Evolutionary conservation across 2,329 filamentous ascomycete genomes (phyloP).

Genomic region (Colletotrichum trifolii): DNA sequence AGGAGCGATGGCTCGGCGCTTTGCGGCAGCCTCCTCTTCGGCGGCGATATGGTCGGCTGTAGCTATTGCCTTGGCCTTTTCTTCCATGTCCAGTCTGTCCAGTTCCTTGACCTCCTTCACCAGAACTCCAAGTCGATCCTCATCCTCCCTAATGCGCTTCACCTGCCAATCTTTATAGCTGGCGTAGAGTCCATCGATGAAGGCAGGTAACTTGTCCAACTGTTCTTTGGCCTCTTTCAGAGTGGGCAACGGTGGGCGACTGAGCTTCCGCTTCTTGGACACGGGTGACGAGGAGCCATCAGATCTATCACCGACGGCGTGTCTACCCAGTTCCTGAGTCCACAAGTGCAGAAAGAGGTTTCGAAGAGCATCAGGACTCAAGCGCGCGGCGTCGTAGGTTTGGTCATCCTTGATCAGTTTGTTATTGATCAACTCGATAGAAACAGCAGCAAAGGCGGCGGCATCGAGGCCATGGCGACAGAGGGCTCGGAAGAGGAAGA

Average conservation of each 20-base stretch:
- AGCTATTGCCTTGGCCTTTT: constrained; percentile 26
- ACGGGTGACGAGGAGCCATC: constrained; percentile 57
- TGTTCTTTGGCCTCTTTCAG: constrained; percentile 75
- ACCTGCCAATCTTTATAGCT: constrained; percentile 78
- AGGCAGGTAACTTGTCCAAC: constrained; percentile 72
- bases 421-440: constrained; percentile 79
- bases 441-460: constrained; percentile 76
- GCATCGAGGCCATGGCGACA: constrained; percentile 73
- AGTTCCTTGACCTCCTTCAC: constrained; percentile 76
- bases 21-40: constrained; percentile 10
- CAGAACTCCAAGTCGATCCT: constrained; percentile 72
- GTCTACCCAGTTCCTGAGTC: constrained; percentile 73
- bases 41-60: too few species aligned
- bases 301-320: constrained; percentile 49
- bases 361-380: constrained; percentile 82
- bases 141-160: constrained; percentile 78
- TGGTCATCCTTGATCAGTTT: constrained; percentile 75
- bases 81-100: constrained; percentile 57
- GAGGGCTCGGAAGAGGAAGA: constrained; percentile 86
- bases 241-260: constrained; percentile 71
- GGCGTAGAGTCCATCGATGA: constrained; percentile 80
- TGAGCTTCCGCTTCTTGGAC: constrained; percentile 80
- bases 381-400: constrained; percentile 77
- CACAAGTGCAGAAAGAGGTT: constrained; percentile 82
- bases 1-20: constrained; percentile 1